Conservation (phyloP, 306 rosid genomes). For the Sicyos baderoa region DNA sequence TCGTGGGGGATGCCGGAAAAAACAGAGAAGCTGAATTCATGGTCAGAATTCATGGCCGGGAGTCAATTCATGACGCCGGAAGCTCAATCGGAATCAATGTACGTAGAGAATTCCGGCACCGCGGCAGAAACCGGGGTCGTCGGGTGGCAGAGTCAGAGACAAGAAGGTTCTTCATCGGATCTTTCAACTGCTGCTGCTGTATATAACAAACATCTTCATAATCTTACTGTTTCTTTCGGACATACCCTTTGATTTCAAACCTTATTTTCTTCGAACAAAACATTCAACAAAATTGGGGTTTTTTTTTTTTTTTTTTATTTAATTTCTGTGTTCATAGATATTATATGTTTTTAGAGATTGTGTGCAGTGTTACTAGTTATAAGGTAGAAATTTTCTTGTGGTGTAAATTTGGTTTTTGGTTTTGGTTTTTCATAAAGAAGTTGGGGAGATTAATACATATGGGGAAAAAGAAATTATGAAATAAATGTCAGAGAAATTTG, state of each 20-base stretch:
- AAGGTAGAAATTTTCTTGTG: neutral
- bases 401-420: neutral
- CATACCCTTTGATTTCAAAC: slow-evolving; percentile 44
- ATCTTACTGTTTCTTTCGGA: slow-evolving; percentile 69
- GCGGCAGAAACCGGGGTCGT: slow-evolving; percentile 27
- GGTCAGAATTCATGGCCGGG: slow-evolving; percentile 50
- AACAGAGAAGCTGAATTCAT: slow-evolving; percentile 26
- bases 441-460: neutral
- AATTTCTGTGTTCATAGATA: neutral
- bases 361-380: neutral
- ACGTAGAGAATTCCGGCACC: slow-evolving; percentile 10
- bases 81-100: slow-evolving; percentile 20
- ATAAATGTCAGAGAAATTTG: neutral
- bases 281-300: neutral
- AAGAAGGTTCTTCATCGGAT: neutral
- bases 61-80: slow-evolving; percentile 16
- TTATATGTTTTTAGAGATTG: neutral
- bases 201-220: slow-evolving; percentile 65
- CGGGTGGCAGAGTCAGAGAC: slow-evolving; percentile 31
- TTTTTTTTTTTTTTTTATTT: neutral
- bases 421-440: neutral
- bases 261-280: neutral
- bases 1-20: slow-evolving; percentile 33
- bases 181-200: slow-evolving; percentile 23
- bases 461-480: neutral